Conservation (phyloP, 495 filamentous ascomycete species). For the Lasiosphaeriaceae sp. region DNA sequence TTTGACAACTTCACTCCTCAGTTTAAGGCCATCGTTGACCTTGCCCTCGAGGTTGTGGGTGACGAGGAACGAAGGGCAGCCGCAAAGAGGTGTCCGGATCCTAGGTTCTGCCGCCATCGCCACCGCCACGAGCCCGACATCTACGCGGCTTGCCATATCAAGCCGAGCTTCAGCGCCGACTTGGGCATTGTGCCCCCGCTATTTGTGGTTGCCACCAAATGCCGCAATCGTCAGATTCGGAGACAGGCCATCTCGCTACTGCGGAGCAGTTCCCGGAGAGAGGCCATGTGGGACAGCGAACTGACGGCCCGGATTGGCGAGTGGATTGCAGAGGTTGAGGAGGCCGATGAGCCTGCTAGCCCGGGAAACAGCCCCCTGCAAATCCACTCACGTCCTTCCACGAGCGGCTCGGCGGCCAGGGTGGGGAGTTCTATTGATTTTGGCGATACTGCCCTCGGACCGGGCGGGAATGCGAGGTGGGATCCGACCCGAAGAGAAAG, state of each 20-base stretch:
- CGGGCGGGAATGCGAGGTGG: conserved; percentile 40
- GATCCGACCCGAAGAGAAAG: conserved; percentile 29
- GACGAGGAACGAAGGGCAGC: conserved; percentile 46
- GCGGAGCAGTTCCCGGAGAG: conserved; percentile 49
- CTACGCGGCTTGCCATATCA: conserved; percentile 44
- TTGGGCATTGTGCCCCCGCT: conserved; percentile 52
- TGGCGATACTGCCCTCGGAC: conserved; percentile 34
- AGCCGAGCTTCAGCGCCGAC: conserved; percentile 51
- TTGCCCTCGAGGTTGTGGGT: conserved; percentile 45
- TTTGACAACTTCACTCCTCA: conserved; percentile 40
- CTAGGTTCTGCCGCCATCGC: conserved; percentile 38
- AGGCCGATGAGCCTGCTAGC: conserved; percentile 36
- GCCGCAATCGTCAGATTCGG: conserved; percentile 52
- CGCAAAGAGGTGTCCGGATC: conserved; percentile 41
- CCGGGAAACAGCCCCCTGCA: conserved; percentile 25
- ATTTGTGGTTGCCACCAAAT: conserved; percentile 55
- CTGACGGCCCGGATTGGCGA: conserved; percentile 50
- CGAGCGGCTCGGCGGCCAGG: conserved; percentile 16
- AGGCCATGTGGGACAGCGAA: conserved; percentile 62
- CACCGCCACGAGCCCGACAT: conserved; percentile 30
- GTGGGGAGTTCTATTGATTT: conserved; percentile 27
- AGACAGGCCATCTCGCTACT: conserved; percentile 55
- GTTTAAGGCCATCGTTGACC: conserved; percentile 41
- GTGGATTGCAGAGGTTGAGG: conserved; percentile 55
- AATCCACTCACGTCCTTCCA: conserved; percentile 26